Evolutionary conservation across 2,329 filamentous ascomycete species (phyloP), one percentile per base, ranked within the genome.

Genomic region (Aspergillus glaucus): DNA sequence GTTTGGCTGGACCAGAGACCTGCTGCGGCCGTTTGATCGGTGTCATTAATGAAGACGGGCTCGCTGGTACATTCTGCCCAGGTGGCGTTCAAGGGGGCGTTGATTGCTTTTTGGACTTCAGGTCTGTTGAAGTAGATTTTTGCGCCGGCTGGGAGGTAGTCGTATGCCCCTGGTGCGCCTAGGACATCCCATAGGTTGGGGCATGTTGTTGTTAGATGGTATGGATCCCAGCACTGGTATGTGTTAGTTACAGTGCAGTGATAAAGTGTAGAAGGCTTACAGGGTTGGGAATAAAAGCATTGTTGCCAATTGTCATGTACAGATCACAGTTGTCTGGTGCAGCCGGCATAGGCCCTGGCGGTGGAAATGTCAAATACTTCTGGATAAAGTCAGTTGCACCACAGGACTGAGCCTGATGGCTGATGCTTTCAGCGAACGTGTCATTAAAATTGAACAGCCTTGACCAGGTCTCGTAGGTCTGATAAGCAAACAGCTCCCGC

Each of bases 101-200:
- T 82, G 59, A 88, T 80, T 1, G 85, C 84, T 9, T 71, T 67
- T 60, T 88, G 84, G 2, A 89, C 86, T 48, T 87, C 85, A 2
- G 73, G 71, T 5, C 85, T 81, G 70, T 88, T 80, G 68, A 88
- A 88, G 73, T 88, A 86, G 46, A 89, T 72, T 0, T 67, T 62
- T 0, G 81, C 75, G 1, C 84, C 86, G 0, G 69, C 72, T 0
- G 87, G 85, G 0, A 79, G 59, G 66, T 90, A 92, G 17, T 49
- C 47, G 2, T 68, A 53, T 2, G 56, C 57, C 12, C 59, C 62
- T 2, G 85, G 83, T 67, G 85, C 85, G 14, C 81, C 81, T 2
- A 91, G 73, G 0, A 86, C 79, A 50, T 89, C 83, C 77, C 81
- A 88, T 2, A 80, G 72, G 2, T 83, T 55, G 0, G 88, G 88